Conservation (phyloP, 306 rosid species). For the Rubus idaeus region DNA sequence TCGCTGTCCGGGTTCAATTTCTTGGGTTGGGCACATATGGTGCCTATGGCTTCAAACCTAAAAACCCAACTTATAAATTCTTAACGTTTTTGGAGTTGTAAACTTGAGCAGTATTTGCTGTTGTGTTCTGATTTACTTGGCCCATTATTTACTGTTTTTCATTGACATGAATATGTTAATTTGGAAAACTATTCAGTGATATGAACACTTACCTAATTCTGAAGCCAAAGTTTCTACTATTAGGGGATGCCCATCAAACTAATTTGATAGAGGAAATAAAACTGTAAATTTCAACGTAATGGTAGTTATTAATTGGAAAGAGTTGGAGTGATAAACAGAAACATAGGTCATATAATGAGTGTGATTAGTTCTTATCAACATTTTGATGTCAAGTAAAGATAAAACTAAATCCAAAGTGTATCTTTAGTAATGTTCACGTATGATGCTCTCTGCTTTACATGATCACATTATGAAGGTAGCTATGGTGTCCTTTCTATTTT, state of each 20-base stretch:
- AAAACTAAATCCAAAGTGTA: neutral
- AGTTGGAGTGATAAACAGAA: slow-evolving; percentile 12
- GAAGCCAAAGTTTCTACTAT: neutral
- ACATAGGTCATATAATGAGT: neutral
- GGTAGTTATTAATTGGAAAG: neutral
- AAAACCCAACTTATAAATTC: too few species aligned
- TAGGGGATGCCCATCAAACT: neutral
- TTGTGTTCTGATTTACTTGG: slow-evolving; percentile 27
- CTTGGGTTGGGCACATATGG: too few species aligned
- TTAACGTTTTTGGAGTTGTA: too few species aligned
- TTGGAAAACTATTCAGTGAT: neutral
- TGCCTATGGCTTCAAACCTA: too few species aligned
- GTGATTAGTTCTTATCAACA: neutral
- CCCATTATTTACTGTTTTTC: neutral
- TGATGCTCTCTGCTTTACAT: neutral
- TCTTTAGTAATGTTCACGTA: neutral
- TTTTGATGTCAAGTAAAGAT: neutral
- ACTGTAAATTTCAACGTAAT: neutral
- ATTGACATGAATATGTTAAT: neutral
- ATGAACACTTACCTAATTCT: neutral
- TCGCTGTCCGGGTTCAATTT: too few species aligned
- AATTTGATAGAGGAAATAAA: slow-evolving; percentile 1
- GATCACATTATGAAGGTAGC: neutral
- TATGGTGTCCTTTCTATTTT: neutral
- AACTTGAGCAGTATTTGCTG: too few species aligned